phyloP scores from a whole-genome alignment of 192 early-diverging fungal species.

The Phlyctochytrium bullatum region DNA sequence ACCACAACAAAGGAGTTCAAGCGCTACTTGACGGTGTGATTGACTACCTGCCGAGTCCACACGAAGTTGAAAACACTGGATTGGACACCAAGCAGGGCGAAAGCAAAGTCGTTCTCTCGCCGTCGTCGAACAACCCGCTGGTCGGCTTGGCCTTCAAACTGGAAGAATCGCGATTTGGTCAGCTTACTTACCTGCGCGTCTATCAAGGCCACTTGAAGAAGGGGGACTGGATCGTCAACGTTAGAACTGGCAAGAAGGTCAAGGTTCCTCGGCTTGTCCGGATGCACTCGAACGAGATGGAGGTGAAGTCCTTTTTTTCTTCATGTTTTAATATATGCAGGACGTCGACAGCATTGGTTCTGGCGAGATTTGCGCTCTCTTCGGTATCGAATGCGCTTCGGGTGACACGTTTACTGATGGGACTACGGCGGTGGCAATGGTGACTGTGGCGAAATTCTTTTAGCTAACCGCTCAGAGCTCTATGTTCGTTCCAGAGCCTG shows the following conservation, averaged over 20 bases:
- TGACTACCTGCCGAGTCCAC: constrained; percentile 82
- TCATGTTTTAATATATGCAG: not conserved
- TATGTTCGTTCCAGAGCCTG: constrained; percentile 96
- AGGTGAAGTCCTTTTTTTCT: constrained; percentile 24
- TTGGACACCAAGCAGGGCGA: constrained; percentile 43
- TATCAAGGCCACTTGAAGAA: constrained; percentile 90
- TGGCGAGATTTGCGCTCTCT: constrained; percentile 97
- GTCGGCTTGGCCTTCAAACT: constrained; percentile 96
- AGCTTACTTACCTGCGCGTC: constrained; percentile 94
- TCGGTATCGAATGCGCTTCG: constrained; percentile 94
- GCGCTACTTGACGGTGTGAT: constrained; percentile 89
- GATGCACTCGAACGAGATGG: constrained; percentile 98
- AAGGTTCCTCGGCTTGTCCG: constrained; percentile 95
- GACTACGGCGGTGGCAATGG: constrained; percentile 73
- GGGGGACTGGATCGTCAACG: constrained; percentile 85
- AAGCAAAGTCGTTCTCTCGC: constrained; percentile 34
- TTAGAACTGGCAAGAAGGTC: constrained; percentile 86
- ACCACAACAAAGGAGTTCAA: constrained; percentile 90
- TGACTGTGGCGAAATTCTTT: not conserved
- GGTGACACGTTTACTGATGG: constrained; percentile 98
- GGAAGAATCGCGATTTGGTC: constrained; percentile 93
- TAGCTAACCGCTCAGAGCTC: constrained; percentile 58
- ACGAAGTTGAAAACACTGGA: constrained; percentile 56
- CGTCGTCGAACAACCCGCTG: constrained; percentile 61
- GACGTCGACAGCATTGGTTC: constrained; percentile 89